Conservation (phyloP, 176 grass and related monocot genomes). For the Phoenix roebelenii region DNA sequence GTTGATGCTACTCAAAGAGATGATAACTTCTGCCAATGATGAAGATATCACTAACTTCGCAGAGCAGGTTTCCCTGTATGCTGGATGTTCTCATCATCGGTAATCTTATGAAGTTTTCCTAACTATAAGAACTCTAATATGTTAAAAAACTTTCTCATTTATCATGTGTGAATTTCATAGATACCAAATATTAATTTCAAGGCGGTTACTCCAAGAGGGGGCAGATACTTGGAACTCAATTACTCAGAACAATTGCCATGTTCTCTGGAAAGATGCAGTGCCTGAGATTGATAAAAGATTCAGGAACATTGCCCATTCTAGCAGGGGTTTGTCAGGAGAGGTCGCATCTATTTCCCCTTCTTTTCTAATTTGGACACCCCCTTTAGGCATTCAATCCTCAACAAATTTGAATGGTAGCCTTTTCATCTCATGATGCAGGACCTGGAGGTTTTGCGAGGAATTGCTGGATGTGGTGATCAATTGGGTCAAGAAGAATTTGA, state of each 20-base stretch:
- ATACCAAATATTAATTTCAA: slow-evolving; percentile 82
- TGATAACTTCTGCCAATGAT: slow-evolving; percentile 36
- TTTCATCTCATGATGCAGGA: slow-evolving; percentile 33
- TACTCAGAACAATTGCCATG: slow-evolving; percentile 54
- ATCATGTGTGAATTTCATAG: slow-evolving; percentile 14
- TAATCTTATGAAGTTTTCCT: slow-evolving; percentile 9
- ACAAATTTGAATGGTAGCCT: too few species aligned
- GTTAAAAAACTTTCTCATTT: too few species aligned
- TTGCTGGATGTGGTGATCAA: slow-evolving; percentile 62
- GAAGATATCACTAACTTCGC: slow-evolving; percentile 61
- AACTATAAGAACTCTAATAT: too few species aligned
- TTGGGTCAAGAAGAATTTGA: slow-evolving; percentile 61
- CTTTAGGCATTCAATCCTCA: too few species aligned
- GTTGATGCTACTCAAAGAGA: slow-evolving; percentile 47
- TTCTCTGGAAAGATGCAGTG: slow-evolving; percentile 68
- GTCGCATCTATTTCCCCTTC: slow-evolving; percentile 28
- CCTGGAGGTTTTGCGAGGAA: slow-evolving; percentile 60
- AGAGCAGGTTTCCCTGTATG: slow-evolving; percentile 59
- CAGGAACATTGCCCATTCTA: slow-evolving; percentile 44
- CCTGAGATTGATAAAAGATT: slow-evolving; percentile 70
- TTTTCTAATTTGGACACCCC: not conserved
- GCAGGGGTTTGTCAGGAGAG: slow-evolving; percentile 62
- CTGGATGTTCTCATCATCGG: slow-evolving; percentile 91
- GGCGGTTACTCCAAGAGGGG: slow-evolving; percentile 57
- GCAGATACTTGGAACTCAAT: slow-evolving; percentile 63